Conservation (phyloP, 495 filamentous ascomycete genomes). For the Penicillium tannophilum region DNA sequence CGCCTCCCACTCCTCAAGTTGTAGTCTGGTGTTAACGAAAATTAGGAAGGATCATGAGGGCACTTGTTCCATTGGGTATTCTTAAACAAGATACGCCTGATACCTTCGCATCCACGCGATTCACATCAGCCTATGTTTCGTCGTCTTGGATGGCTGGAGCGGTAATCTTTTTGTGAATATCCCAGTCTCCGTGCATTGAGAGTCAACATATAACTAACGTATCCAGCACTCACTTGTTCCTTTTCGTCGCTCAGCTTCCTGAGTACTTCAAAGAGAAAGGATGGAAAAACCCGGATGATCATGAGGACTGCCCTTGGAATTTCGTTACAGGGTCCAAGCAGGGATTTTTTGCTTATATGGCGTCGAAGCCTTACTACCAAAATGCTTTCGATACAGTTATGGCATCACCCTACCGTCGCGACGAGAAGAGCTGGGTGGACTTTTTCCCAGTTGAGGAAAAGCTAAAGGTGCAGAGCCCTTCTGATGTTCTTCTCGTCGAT, state of each 20-base stretch:
- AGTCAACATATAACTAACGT: not conserved
- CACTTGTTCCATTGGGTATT: constrained; percentile 1
- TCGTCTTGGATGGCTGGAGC: not conserved
- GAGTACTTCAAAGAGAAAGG: constrained; percentile 11
- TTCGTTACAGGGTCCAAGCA: not conserved
- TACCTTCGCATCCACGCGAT: not conserved
- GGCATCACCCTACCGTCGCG: constrained; percentile 3
- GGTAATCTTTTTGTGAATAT: constrained; percentile 3
- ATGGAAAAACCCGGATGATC: constrained; percentile 7
- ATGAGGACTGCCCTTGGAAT: not conserved
- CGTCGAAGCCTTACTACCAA: constrained; percentile 10
- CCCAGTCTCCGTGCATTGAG: no score
- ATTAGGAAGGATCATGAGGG: constrained; percentile 5
- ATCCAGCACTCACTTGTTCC: constrained; percentile 7
- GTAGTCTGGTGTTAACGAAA: not conserved
- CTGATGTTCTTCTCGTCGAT: not conserved
- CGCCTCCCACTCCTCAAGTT: not conserved
- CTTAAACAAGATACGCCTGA: not conserved
- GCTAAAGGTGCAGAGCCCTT: not conserved
- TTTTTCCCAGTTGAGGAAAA: constrained; percentile 3
- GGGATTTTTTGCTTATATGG: constrained; percentile 9
- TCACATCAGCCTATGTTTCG: constrained; percentile 2
- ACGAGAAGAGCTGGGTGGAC: constrained; percentile 2
- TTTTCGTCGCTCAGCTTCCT: constrained; percentile 6
- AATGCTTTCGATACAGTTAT: constrained; percentile 12